Base-by-base conservation (phyloP, 805 yeast genomes). In the Kuraishia hungarica region DNA sequence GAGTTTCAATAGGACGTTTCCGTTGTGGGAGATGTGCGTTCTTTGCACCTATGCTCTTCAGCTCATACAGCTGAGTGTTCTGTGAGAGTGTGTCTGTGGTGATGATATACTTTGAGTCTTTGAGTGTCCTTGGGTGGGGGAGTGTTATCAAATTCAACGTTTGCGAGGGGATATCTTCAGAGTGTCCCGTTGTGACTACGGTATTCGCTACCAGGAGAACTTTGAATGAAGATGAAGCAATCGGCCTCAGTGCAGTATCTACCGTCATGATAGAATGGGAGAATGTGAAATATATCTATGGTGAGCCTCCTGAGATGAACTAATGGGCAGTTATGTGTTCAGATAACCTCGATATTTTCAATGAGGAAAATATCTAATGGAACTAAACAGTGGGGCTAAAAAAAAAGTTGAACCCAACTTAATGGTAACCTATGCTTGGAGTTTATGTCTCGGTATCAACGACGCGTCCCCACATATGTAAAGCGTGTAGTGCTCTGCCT, bases 11-110 rank as follows among this genome's bases (percentile, higher is more conserved):
- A 53, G 68, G 61, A 54, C 69, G 62, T 54, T 64, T 64, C 57
- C 63, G 52, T 54, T 65, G 53, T 54, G 63, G 60, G 58, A 60
- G 51, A 60, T 67, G 70, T 22, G 73, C 68, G 56, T 75, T 76
- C 47, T 67, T 62, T 22, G 74, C 73, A 51, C 69, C 69, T 24
- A 75, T 56, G 52, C 64, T 70, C 53, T 72, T 71, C 19, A 79
- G 57, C 52, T 79, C 82, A 56, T 68, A 77, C 0, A 78, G 55
- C 11, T 61, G 57, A 4, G 59, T 57, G 7, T 55, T 55, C 20
- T 57, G 56, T 20, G 21, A 13, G 23, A 53, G 43, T 35, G 43
- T 2, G 11, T 35, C 43, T 13, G 17, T 35, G 43, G 43, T 26
- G 2, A 21, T 2, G 22, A 54, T 15, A 47, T 24, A 47, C 22